Conservation (phyloP, 768 basidiomycete genomes). For the Trichaptum fuscoviolaceum region DNA sequence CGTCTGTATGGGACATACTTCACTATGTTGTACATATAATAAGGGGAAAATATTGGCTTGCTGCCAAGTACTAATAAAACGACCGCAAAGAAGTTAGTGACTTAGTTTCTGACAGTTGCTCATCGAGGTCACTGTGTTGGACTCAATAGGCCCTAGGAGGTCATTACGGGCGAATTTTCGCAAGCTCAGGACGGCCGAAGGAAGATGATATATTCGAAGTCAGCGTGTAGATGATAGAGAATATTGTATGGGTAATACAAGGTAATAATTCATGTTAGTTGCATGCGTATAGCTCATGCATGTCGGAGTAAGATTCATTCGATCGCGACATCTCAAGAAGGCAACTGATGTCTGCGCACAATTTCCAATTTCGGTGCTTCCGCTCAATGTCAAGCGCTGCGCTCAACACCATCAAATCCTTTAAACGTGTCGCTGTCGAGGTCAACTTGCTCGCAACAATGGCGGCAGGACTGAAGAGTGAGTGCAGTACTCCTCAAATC, state of each 20-base stretch:
- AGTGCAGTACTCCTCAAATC: conserved; percentile 19
- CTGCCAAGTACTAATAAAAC: background rate
- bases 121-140: too few relatives aligned
- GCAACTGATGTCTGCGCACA: background rate
- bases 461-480: conserved; percentile 71
- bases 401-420: background rate
- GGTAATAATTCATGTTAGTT: too few relatives aligned
- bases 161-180: too few relatives aligned
- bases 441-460: conserved; percentile 26
- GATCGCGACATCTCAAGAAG: background rate
- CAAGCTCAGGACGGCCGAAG: too few relatives aligned
- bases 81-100: too few relatives aligned
- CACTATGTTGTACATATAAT: background rate
- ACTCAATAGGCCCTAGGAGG: too few relatives aligned
- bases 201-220: too few relatives aligned
- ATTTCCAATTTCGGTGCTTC: background rate
- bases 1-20: too few relatives aligned
- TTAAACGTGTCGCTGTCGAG: background rate
- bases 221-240: too few relatives aligned
- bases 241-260: too few relatives aligned
- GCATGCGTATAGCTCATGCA: background rate
- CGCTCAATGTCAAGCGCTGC: background rate
- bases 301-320: too few relatives aligned
- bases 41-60: background rate
- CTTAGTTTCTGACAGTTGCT: too few relatives aligned